Base-by-base conservation (phyloP, 108 stramenopile genomes). In the Thalassiosira profunda region DNA sequence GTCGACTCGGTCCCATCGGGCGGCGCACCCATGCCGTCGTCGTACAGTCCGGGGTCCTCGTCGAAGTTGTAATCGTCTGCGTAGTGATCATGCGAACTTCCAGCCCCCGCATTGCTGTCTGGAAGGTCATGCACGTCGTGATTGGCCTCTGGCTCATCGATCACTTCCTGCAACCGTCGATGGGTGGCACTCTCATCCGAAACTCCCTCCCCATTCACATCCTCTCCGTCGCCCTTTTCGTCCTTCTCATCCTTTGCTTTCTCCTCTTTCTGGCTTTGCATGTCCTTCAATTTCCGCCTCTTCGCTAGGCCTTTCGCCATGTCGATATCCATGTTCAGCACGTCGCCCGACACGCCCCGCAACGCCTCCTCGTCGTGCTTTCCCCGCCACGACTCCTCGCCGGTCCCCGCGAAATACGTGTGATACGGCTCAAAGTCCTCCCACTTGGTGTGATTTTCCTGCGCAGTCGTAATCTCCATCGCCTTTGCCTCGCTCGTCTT, bases 401-500 rank as follows among this genome's bases (percentile, higher is more conserved):
- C 57, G 36, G 68, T 54, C 21, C 77, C 77, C 26, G 88, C 92
- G 74, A 93, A 93, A 56, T 87, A 86, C 8, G 89, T 81, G 58
- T 93, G 89, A 66, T 90, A 93, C 3, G 92, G 89, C 67, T 92
- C 88, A 64, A 87, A 70, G 17, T 83, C 72, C 42, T 81, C 75
- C 45, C 85, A 77, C 36, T 67, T 58, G 10, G 43, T 63, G 38
- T 2, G 29, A 10, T 63, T 64, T 37, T 83, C 62, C 15, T 71
- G 66, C 29, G 63, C 76, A 21, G 71, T 43, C 57, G 68, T 38
- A 29, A 29, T 18, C 1, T 51, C 42, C 52, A 81, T 71, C 34
- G 65, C 65, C 28, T 75, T 58, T 21, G 75, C 74, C 30, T 81
- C 80, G 52, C 67, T 59, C 5, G 88, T 87, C 15, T 77, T 75